Base-by-base conservation (phyloP, 2,329 filamentous ascomycete species). In the Penicillium sp. region DNA sequence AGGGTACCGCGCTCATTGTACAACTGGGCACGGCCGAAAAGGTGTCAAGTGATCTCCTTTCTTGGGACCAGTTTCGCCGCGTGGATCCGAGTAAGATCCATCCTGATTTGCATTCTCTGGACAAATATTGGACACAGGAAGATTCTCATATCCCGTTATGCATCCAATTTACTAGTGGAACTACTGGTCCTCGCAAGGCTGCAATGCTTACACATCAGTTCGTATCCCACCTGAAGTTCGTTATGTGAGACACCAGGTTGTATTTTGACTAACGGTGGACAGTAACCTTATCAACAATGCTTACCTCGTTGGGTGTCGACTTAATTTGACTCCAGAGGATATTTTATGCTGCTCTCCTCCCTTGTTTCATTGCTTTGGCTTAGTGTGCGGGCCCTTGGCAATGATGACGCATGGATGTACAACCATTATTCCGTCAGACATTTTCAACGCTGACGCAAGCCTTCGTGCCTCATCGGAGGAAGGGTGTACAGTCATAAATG, bases 311-410 rank as follows among this genome's bases (percentile, higher is more conserved):
- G 87, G 87, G 54, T 85, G 88, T 72, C 81, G 87, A 46, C 86
- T 90, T 84, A 78, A 81, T 2, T 78, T 91, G 14, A 84, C 82
- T 0, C 70, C 81, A 4, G 72, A 78, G 19, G 88, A 91, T 67
- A 76, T 87, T 3, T 78, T 92, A 16, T 91, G 88, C 77, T 92
- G 89, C 70, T 88, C 88, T 6, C 88, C 89, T 0, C 89, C 89
- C 0, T 80, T 92, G 5, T 92, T 92, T 78, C 89, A 92, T 76
- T 91, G 88, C 77, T 91, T 91, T 68, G 88, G 88, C 5, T 81
- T 91, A 13, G 88, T 91, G 1, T 82, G 90, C 9, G 88, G 88
- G 11, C 77, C 90, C 16, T 81, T 91, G 57, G 84, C 87, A 13
- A 78, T 83, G 47, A 70, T 90, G 53, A 89, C 86, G 1, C 87